Base-by-base conservation (phyloP, 129 eudicot genomes). In the Silybum marianum region DNA sequence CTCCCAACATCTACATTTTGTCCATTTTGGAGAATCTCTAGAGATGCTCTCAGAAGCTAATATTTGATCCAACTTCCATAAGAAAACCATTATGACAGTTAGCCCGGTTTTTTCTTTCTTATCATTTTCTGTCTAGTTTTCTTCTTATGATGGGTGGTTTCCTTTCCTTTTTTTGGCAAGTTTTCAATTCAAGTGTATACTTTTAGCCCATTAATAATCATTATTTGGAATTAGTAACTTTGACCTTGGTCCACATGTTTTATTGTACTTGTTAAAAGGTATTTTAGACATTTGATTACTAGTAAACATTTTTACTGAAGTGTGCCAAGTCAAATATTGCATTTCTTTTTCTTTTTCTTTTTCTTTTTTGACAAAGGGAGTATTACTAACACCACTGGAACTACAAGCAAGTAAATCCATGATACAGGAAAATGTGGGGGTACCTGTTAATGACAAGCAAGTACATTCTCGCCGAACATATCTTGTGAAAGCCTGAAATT, bases 381-480 rank as follows among this genome's bases (percentile, higher is more conserved):
- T 24, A 19, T 10, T 58, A 36, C 24, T 4, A 58, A 25, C 40
- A 32, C 34, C 78, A 80, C 39, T 40, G 44, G 65, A n/a, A 73
- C 28, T 21, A 40, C 76, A 67, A 75, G 62, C 76, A 67, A 75
- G 25, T 82, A 32, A 44, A 67, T 67, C 71, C 39, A 25, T 12
- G 7, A 32, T 3, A 67, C 5, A 4, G 36, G 60, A 74, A 67
- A 51, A 22, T 66, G 38, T 34, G 44, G n/a, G n/a, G 74, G 63
- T 88, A 95, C 99, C 99, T 86, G 99, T 95, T 79, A 92, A 71
- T 67, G 93, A 88, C 75, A 95, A 86, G 85, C 93, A 89, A 82
- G 80, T 86, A 30, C 86, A 78, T 88, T 95, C 94, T 65, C 89
- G 88, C 14, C 91, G 92, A 78, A 94, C 84, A 89, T 94, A 92